Evolutionary conservation across 208 protist genomes (phyloP).

Genomic region (Trypanosoma vivax): DNA sequence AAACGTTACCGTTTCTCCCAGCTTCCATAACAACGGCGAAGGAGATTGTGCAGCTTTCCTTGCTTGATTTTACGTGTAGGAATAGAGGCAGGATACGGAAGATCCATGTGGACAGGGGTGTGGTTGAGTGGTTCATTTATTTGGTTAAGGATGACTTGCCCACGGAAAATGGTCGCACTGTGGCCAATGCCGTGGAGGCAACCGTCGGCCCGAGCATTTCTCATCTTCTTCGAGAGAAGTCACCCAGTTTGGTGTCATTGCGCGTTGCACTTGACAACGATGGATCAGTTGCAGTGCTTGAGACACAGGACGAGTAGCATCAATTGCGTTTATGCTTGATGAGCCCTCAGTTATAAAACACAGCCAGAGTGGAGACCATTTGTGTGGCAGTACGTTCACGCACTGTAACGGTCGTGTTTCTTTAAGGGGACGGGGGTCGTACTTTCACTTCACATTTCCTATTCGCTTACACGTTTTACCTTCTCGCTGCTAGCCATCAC

Average conservation of each 20-base stretch:
- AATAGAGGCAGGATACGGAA: conserved; percentile 3
- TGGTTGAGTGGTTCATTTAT: conserved; percentile 17
- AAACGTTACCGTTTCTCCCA: conserved; percentile 59
- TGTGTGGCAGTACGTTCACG: not conserved
- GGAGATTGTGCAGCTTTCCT: conserved; percentile 36
- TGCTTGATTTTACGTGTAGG: conserved; percentile 30
- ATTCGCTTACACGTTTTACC: no score
- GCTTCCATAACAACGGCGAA: conserved; percentile 38
- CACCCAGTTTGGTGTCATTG: not conserved
- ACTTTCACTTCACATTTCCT: no score
- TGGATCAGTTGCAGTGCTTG: conserved; percentile 9
- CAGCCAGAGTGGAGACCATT: no score
- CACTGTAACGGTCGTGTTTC: not conserved
- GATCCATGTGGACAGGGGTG: conserved; percentile 9
- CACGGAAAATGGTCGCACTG: conserved; percentile 20
- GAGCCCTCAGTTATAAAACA: no score
- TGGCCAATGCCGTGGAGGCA: conserved; percentile 12
- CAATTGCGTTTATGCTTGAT: not conserved
- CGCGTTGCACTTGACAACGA: conserved; percentile 12
- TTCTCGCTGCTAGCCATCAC: no score
- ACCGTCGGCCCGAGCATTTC: conserved; percentile 8
- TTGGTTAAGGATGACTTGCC: conserved; percentile 19
- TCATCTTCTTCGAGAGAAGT: not conserved
- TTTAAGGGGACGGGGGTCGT: no score
- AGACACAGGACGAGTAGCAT: not conserved